Evolutionary conservation across 73 alveolate genomes (phyloP).

Genomic region (Tetrahymena elliotti): DNA sequence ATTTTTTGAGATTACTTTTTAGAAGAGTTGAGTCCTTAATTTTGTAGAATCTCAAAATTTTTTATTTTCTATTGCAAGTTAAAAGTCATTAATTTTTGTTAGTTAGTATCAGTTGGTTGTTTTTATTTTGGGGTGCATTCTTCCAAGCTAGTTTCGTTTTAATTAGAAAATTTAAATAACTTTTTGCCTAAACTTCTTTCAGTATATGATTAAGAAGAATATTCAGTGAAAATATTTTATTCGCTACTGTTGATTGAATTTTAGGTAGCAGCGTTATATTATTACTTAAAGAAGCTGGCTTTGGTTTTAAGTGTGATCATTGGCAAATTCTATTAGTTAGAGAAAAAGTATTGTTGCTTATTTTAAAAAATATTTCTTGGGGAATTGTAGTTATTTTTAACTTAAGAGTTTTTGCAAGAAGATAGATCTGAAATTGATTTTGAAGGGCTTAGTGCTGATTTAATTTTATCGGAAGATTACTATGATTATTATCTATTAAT

Average conservation of each 20-base stretch:
- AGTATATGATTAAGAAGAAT: background rate
- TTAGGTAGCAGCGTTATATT: too few relatives aligned
- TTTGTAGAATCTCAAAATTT: too few relatives aligned
- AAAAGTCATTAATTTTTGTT: background rate
- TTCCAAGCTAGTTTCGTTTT: background rate
- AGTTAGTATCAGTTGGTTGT: too few relatives aligned
- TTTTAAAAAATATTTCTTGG: background rate
- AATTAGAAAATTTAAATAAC: background rate
- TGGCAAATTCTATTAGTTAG: background rate
- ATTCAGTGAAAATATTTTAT: too few relatives aligned
- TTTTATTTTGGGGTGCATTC: background rate
- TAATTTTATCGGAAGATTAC: background rate
- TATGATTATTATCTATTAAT: background rate
- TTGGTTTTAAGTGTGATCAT: background rate
- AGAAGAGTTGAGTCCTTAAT: background rate
- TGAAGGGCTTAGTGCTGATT: background rate
- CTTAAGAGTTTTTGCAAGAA: background rate
- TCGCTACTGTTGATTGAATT: background rate
- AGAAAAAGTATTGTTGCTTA: too few relatives aligned
- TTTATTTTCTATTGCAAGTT: background rate
- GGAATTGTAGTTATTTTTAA: background rate
- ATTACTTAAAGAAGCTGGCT: background rate
- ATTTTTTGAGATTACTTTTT: background rate
- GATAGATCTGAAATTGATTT: background rate
- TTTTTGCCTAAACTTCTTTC: background rate